Percentiles rank a stretch among this genome's conserved stretches.
Evolutionary conservation across 1,139 yeast species (phyloP).

Genomic region (Debaryomyces fabryi): DNA sequence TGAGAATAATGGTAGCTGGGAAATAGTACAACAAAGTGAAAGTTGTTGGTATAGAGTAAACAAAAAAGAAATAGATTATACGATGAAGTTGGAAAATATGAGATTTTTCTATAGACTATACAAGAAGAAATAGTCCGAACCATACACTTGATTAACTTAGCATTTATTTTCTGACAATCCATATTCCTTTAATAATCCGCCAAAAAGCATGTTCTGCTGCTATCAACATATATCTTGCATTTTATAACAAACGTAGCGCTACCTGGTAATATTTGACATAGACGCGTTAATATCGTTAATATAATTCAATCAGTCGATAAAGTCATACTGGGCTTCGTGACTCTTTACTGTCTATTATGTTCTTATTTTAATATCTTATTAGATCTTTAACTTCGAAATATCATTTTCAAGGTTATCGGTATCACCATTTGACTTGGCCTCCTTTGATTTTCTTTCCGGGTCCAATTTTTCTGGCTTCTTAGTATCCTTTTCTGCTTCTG

Average conservation of each 20-base stretch:
- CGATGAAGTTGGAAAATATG: conserved; percentile 82
- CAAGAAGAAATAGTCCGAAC: conserved; percentile 40
- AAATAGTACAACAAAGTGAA: conserved; percentile 62
- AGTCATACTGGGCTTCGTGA: no score
- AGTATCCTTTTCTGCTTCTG: conserved; percentile 5
- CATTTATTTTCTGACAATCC: neutral
- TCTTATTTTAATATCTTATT: neutral
- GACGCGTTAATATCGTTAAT: neutral
- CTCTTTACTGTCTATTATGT: neutral
- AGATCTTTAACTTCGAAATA: conserved; percentile 15
- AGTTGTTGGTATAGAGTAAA: conserved; percentile 80
- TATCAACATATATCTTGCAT: neutral
- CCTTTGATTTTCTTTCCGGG: neutral
- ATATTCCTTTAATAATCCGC: neutral
- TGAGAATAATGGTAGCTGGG: conserved; percentile 62
- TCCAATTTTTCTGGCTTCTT: neutral
- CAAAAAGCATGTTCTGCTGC: neutral
- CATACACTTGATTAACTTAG: neutral
- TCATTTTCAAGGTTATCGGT: conserved; percentile 10
- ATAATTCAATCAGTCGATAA: neutral
- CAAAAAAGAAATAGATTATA: conserved; percentile 58
- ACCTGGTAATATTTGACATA: no score
- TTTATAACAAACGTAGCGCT: neutral
- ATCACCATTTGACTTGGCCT: neutral
- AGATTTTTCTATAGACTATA: conserved; percentile 80